Conservation (phyloP, 768 basidiomycete species). For the Cyclocybe cylindracea region DNA sequence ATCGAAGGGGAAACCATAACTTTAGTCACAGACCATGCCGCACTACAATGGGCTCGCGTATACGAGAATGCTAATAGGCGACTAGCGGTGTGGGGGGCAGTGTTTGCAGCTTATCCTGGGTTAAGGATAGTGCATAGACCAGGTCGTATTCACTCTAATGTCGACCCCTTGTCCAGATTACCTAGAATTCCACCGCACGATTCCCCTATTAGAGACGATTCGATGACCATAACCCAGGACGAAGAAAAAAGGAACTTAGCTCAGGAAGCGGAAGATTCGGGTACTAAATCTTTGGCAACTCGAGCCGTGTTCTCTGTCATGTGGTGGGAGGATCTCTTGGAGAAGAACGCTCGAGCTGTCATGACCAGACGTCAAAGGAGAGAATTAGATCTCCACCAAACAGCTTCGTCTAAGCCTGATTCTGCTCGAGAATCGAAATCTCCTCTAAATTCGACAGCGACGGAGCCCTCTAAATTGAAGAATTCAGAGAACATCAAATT, state of each 20-base stretch:
- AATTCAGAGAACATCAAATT: not conserved
- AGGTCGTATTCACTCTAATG: slow-evolving; percentile 33
- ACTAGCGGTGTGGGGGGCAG: slow-evolving; percentile 30
- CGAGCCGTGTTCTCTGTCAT: slow-evolving; percentile 20
- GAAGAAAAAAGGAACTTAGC: not conserved
- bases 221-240: slow-evolving; percentile 5
- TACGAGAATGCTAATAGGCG: slow-evolving; percentile 24
- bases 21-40: slow-evolving; percentile 24
- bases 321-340: slow-evolving; percentile 19
- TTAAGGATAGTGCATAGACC: slow-evolving; percentile 31
- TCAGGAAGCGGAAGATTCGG: slow-evolving; percentile 5
- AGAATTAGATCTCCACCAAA: not conserved
- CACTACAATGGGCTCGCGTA: slow-evolving; percentile 21
- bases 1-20: slow-evolving; percentile 33
- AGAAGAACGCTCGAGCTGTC: slow-evolving; percentile 8
- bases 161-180: slow-evolving; percentile 22
- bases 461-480: no score
- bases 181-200: slow-evolving; percentile 15
- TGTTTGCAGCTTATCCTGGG: slow-evolving; percentile 30
- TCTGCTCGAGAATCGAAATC: no score
- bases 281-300: slow-evolving; percentile 4
- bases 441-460: no score
- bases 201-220: slow-evolving; percentile 11
- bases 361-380: slow-evolving; percentile 3
- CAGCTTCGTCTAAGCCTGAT: no score